Evolutionary conservation across 768 basidiomycete genomes (phyloP), one percentile per base, ranked within the genome.

Genomic region (Hebeloma cylindrosporum): DNA sequence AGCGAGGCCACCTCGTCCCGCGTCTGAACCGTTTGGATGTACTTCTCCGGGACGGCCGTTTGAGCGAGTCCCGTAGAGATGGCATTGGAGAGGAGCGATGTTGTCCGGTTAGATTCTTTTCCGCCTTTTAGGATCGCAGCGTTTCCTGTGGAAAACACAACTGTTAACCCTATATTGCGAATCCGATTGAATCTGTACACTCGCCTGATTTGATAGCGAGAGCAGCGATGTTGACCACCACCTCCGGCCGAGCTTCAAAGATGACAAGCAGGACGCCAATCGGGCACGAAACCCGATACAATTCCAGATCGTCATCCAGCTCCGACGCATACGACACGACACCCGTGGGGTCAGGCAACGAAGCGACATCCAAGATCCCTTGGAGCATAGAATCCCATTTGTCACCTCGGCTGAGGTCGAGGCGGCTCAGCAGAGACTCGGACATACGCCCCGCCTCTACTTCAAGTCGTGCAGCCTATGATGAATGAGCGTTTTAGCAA

Each of bases 41-140:
- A 96, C 3, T 85, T 78, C 7, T 69, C 69, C 0, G 92, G 89
- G 4, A 97, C 71, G 2, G 78, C 66, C 0, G 93, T 91, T 35
- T 77, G 79, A 2, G 79, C 67, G 20, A 98, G 71, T 1, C 91
- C 93, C 9, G 74, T 63, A 11, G 87, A 80, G 54, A 98, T 97
- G 34, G 90, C 81, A 51, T 79, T 69, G 2, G 92, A 80, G 25
- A 99, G 78, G 20, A 93, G 70, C 4, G 73, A 63, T 2, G 92
- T 78, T 1, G 96, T 96, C 45, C 81, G 71, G 36, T 79, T 79
- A 3, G 95, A 97, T 62, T 99, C 96, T 62, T 95, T 97, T 5
- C 96, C 96, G 7, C 96, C 95, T 67, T 99, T 98, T 22, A 98
- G 69, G 46, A 99, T 98, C 7, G 94, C 95, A 16, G 93, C 87